Conservation (phyloP, 2,329 filamentous ascomycete species). For the Falciphora oryzae region DNA sequence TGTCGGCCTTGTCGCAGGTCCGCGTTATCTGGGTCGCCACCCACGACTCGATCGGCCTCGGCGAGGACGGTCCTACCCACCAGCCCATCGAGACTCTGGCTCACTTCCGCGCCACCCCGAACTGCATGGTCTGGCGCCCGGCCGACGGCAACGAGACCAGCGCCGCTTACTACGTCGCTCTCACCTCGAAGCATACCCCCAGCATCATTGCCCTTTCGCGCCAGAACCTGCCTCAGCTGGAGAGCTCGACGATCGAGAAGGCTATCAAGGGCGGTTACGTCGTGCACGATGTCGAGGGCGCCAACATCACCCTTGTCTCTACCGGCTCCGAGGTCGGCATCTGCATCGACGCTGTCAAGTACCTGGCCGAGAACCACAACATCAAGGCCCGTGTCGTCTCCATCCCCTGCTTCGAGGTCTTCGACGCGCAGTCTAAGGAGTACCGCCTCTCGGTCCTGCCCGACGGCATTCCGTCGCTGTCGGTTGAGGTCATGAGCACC, state of each 20-base stretch:
- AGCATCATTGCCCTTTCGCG: conserved; percentile 92
- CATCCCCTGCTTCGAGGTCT: conserved; percentile 94
- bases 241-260: conserved; percentile 84
- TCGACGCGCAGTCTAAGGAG: conserved; percentile 88
- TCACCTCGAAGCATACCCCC: conserved; percentile 85
- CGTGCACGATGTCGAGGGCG: conserved; percentile 74
- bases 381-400: conserved; percentile 89
- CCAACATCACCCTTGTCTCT: conserved; percentile 82
- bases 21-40: conserved; percentile 94
- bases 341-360: conserved; percentile 87
- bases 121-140: conserved; percentile 99
- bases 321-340: conserved; percentile 96
- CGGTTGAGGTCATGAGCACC: conserved; percentile 94
- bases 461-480: conserved; percentile 87
- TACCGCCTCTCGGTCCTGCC: conserved; percentile 91
- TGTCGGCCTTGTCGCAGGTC: conserved; percentile 85
- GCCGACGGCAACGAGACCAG: conserved; percentile 98
- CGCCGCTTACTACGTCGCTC: conserved; percentile 91
- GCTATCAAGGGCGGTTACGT: conserved; percentile 95
- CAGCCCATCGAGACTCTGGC: conserved; percentile 98
- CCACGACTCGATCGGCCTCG: conserved; percentile 98
- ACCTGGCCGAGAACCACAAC: conserved; percentile 81
- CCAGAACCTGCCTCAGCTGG: conserved; percentile 97
- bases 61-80: conserved; percentile 97
- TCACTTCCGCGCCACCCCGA: conserved; percentile 97